Evolutionary conservation across 176 grass and related monocot genomes (phyloP), one percentile per base, ranked within the genome.

Genomic region (Juncus inflexus): DNA sequence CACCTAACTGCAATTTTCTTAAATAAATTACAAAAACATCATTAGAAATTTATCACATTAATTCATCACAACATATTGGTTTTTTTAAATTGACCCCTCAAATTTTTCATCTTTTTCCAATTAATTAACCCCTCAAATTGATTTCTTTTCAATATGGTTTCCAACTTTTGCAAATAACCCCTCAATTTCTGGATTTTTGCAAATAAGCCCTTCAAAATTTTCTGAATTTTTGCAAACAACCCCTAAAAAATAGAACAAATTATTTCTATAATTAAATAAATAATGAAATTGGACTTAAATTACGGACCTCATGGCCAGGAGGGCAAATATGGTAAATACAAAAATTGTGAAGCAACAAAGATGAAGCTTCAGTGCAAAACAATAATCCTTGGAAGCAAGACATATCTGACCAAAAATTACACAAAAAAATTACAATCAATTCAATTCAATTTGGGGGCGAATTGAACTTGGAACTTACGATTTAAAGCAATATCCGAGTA

Each of bases 271-370:
- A 28, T 28, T 28, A 28, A 28, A 28, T 28, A 28, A 28, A 28
- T 28, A 28, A 28, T 28, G 19, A 6, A 86, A 40, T 10, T 16
- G 50, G 70, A 60, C 14, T 40, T 68, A 64, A 60, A 79, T 61
- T 69, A 76, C 81, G 36, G 71, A 96, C 94, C 94, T 99, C 85
- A 70, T 99, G 94, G 52, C 94, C 94, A 69, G 94, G 94, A 65
- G 94, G 94, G 69, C 85, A 92, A 72, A 99, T 99, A 86, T 99
- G 89, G 65, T 99, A 99, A 64, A 99, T 88, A 53, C 85, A 99
- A 76, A 99, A 99, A 82, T 90, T 90, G 76, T 99, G 94, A 68
- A 99, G 88, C 59, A 99, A 79, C 64, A 99, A 76, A 4, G 94
- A 89, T 65, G 94, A 82, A 15, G 89, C 89, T 79, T 99, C 88